A percentile compares a stretch with the other conserved stretches of the same genome.
Conservation (phyloP, 306 rosid genomes). For the Medicago truncatula region MtrunA17r5.0-ANR NC_053045.1:16564501-16565000, state of each 20-base stretch:
- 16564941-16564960: conserved; percentile 51
- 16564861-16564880: conserved; percentile 50
- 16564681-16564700: conserved; percentile 51
- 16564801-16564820: conserved; percentile 45
- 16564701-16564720: conserved; percentile 44
- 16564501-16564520: conserved; percentile 22
- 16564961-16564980: conserved; percentile 51
- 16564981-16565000: conserved; percentile 48
- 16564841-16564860: conserved; percentile 46
- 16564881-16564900: conserved; percentile 45
- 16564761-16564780: conserved; percentile 56
- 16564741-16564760: conserved; percentile 50
- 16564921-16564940: conserved; percentile 52
- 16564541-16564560: conserved; percentile 56
- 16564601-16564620: conserved; percentile 45
- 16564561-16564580: conserved; percentile 21
- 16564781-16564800: conserved; percentile 53
- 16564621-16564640: conserved; percentile 26
- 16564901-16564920: conserved; percentile 41
- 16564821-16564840: conserved; percentile 15
- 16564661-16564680: conserved; percentile 53
- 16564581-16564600: conserved; percentile 42
- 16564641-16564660: conserved; percentile 41
- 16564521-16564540: conserved; percentile 42
- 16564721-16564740: conserved; percentile 49